phyloP scores from a whole-genome alignment of 108 stramenopile genomes.

The Pseudonitzschia pungens region DNA sequence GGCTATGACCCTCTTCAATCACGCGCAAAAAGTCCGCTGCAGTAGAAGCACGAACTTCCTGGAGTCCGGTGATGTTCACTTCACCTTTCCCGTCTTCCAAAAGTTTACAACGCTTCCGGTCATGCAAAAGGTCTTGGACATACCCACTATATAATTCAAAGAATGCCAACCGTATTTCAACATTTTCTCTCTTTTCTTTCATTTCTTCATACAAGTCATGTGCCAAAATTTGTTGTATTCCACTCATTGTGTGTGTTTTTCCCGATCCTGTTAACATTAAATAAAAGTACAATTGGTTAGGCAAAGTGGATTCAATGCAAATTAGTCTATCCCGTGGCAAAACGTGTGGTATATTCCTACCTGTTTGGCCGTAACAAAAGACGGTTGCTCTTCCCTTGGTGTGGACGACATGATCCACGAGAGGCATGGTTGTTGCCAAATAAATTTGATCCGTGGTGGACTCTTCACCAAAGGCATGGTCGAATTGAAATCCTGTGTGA shows the following conservation, averaged over 20 bases:
- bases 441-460: constrained; percentile 84
- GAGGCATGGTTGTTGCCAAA: constrained; percentile 72
- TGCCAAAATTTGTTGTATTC: constrained; percentile 88
- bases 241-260: constrained; percentile 95
- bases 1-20: constrained; percentile 84
- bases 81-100: constrained; percentile 98
- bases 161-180: constrained; percentile 56
- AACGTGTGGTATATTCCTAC: not conserved
- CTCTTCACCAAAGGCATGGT: constrained; percentile 88
- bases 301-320: not conserved
- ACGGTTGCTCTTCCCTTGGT: constrained; percentile 81
- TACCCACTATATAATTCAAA: constrained; percentile 99
- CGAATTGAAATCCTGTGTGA: constrained; percentile 91
- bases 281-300: constrained; percentile 23
- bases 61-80: constrained; percentile 87
- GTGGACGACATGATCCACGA: constrained; percentile 87
- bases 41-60: constrained; percentile 73
- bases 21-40: constrained; percentile 80
- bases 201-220: constrained; percentile 82
- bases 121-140: constrained; percentile 94
- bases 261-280: constrained; percentile 43
- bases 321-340: no score
- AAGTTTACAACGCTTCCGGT: constrained; percentile 86
- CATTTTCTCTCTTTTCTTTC: constrained; percentile 25
- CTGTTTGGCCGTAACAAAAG: constrained; percentile 92